phyloP scores from a whole-genome alignment of 495 filamentous ascomycete species.

The Cladorrhinum samala region DNA sequence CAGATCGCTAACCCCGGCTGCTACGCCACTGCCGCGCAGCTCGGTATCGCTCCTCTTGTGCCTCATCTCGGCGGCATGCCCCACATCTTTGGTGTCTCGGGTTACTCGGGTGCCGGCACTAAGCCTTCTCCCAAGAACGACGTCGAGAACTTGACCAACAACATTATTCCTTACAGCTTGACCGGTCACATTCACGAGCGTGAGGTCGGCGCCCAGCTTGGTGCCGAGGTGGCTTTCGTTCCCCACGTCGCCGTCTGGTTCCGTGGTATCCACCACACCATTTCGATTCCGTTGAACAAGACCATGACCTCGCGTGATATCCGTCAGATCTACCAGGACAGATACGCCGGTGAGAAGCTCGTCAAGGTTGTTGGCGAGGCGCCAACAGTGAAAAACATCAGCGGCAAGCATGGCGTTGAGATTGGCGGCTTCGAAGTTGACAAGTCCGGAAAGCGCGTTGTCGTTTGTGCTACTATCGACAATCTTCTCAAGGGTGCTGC shows the following conservation, averaged over 20 bases:
- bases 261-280: constrained; percentile 90
- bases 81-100: constrained; percentile 86
- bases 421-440: constrained; percentile 94
- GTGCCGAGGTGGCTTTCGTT: constrained; percentile 74
- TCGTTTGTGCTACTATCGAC: constrained; percentile 96
- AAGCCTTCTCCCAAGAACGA: constrained; percentile 97
- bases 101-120: constrained; percentile 94
- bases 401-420: constrained; percentile 86
- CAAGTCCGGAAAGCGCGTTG: constrained; percentile 78
- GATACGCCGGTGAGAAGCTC: constrained; percentile 90
- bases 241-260: constrained; percentile 98
- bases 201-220: constrained; percentile 78
- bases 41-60: constrained; percentile 81
- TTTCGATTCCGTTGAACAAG: constrained; percentile 79
- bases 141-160: constrained; percentile 76
- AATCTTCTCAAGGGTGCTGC: constrained; percentile 95
- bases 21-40: constrained; percentile 94
- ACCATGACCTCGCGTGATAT: constrained; percentile 87
- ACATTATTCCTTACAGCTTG: constrained; percentile 87
- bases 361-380: constrained; percentile 88
- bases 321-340: constrained; percentile 88
- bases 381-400: constrained; percentile 81
- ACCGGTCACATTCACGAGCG: constrained; percentile 95
- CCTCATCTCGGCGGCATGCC: constrained; percentile 73
- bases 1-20: constrained; percentile 93